Evolutionary conservation across 106 monocot genomes (phyloP).

Genomic region (Platanthera zijinensis): DNA sequence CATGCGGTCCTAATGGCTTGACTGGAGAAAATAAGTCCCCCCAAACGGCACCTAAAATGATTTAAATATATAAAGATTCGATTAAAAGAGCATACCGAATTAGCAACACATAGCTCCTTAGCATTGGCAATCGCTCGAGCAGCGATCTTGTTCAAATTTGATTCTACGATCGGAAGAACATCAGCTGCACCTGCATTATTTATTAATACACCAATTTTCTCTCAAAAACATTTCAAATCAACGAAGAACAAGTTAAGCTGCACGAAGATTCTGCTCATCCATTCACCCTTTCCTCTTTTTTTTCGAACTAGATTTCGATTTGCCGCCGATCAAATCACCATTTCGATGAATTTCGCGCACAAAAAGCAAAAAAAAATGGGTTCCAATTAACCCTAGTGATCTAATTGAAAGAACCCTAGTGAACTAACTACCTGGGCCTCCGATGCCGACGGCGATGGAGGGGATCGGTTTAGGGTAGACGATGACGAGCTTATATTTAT

Average conservation of each 20-base stretch:
- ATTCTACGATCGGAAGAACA: conserved; percentile 47
- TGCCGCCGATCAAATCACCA: no score
- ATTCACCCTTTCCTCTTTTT: no score
- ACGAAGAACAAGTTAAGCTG: no score
- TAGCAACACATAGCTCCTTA: conserved; percentile 29
- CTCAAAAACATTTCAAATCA: no score
- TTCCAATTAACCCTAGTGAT: no score
- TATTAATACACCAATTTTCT: neutral
- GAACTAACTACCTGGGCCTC: conserved; percentile 49
- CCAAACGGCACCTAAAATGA: no score
- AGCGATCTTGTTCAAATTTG: conserved; percentile 41
- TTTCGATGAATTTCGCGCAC: no score
- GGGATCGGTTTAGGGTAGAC: conserved; percentile 61
- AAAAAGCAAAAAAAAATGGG: neutral
- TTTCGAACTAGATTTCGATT: no score
- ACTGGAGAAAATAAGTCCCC: no score
- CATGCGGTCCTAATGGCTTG: no score
- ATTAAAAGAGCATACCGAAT: conserved; percentile 18
- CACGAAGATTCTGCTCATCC: no score
- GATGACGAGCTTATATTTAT: conserved; percentile 46
- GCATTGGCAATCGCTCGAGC: conserved; percentile 24
- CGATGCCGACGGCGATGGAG: conserved; percentile 40
- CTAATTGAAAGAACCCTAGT: neutral
- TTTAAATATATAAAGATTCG: no score
- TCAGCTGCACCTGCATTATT: conserved; percentile 22